Percentiles rank a stretch among this genome's conserved stretches.
Evolutionary conservation across 768 basidiomycete species (phyloP).

Genomic region (Aureoboletus auriporus): DNA sequence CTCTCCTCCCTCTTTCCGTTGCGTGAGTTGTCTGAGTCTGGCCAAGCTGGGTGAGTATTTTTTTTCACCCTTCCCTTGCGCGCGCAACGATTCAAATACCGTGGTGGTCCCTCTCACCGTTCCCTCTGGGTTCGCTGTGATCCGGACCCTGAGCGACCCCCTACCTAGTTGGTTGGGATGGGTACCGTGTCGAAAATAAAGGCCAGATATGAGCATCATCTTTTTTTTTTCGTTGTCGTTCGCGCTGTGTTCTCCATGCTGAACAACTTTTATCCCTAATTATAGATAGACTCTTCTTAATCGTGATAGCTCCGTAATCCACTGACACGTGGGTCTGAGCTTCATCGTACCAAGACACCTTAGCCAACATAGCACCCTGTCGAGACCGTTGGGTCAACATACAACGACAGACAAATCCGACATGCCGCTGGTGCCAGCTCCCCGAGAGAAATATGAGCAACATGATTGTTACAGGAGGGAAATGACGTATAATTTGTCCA

Average conservation of each 20-base stretch:
- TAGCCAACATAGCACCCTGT: constrained; percentile 86
- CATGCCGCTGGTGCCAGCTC: constrained; percentile 39
- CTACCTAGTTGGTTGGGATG: constrained; percentile 50
- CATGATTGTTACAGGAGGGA: constrained; percentile 27
- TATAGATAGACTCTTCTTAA: constrained; percentile 72
- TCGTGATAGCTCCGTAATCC: constrained; percentile 72
- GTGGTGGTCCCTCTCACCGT: constrained; percentile 52
- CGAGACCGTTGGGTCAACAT: constrained; percentile 73
- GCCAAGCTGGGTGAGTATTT: constrained; percentile 27
- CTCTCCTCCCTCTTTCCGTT: neutral
- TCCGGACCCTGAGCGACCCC: constrained; percentile 23
- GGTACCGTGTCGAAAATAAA: constrained; percentile 59
- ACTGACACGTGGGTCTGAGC: constrained; percentile 83
- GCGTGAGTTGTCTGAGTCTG: neutral
- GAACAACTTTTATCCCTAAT: neutral
- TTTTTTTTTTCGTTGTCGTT: neutral
- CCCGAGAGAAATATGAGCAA: constrained; percentile 10
- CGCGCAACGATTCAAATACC: constrained; percentile 56
- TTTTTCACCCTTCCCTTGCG: neutral
- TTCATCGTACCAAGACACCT: constrained; percentile 80
- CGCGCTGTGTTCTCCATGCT: neutral
- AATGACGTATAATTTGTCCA: constrained; percentile 41
- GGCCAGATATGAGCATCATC: constrained; percentile 81
- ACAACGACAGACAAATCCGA: constrained; percentile 77
- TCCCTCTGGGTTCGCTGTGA: constrained; percentile 2